These are phyloP conservation scores for Oenanthe sinensis DNA, from an alignment of 129 eudicot species.

Conservation along the genomic window DNA sequence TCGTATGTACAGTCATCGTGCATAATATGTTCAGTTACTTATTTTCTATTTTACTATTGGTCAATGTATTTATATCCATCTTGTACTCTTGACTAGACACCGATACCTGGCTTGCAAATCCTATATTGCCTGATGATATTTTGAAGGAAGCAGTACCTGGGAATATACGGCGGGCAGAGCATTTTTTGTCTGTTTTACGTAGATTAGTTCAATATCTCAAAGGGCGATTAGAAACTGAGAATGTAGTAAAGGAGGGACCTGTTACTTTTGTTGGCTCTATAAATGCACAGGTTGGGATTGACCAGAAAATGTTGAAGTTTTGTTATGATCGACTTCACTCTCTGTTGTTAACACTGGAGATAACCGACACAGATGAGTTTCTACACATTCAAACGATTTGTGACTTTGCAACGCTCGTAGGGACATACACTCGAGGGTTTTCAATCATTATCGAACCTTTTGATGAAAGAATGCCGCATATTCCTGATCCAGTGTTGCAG, in stretches of 20 bases:
- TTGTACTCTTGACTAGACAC: slow-evolving; percentile 32
- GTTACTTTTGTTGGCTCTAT: slow-evolving; percentile 75
- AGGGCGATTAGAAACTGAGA: slow-evolving; percentile 76
- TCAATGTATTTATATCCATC: neutral
- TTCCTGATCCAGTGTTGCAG: slow-evolving; percentile 99
- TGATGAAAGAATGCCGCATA: slow-evolving; percentile 98
- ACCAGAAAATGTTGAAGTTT: slow-evolving; percentile 79
- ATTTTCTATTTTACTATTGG: neutral
- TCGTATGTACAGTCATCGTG: slow-evolving; percentile 33
- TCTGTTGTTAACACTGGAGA: slow-evolving; percentile 80
- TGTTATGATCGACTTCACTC: slow-evolving; percentile 96
- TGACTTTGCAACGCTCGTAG: slow-evolving; percentile 94
- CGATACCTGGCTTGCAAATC: slow-evolving; percentile 92
- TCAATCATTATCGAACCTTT: slow-evolving; percentile 94
- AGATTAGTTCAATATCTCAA: slow-evolving; percentile 81
- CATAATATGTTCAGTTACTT: neutral
- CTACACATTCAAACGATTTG: slow-evolving; percentile 87
- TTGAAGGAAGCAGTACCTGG: slow-evolving; percentile 97
- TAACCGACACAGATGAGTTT: slow-evolving; percentile 90
- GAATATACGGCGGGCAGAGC: slow-evolving; percentile 88
- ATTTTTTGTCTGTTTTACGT: slow-evolving; percentile 81
- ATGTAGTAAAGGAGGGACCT: slow-evolving; percentile 93
- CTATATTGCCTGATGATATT: slow-evolving; percentile 88
- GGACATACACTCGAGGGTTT: slow-evolving; percentile 89
- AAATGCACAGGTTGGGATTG: slow-evolving; percentile 81